Percentiles rank a stretch among this genome's conserved stretches.
Evolutionary conservation across 1,284 basidiomycete genomes (phyloP).

Genomic region (Apiotrichum domesticum): DNA sequence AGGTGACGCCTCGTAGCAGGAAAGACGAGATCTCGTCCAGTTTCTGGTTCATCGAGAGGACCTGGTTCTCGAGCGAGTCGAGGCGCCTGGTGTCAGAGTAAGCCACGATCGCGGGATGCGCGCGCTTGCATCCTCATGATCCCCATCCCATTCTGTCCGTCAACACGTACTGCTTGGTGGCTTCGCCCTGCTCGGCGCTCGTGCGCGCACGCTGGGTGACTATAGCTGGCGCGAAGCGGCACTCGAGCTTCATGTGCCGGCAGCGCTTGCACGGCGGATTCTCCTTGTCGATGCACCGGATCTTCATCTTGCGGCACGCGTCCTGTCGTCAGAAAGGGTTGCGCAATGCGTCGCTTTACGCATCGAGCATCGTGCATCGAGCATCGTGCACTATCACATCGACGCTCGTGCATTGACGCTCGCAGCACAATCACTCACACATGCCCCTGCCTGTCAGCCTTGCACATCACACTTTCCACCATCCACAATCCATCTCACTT

Average conservation of each 20-base stretch:
- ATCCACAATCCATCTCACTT: too few relatives aligned
- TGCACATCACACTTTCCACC: too few relatives aligned
- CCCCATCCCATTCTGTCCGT: not conserved
- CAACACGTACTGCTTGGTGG: not conserved
- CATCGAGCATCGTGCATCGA: too few relatives aligned
- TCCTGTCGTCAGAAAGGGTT: conserved; percentile 6
- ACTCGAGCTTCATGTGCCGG: conserved; percentile 17
- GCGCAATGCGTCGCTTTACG: too few relatives aligned
- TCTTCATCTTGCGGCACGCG: conserved; percentile 24
- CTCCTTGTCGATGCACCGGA: conserved; percentile 23
- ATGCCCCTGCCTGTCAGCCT: too few relatives aligned
- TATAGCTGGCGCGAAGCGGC: conserved; percentile 12
- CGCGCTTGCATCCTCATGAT: too few relatives aligned
- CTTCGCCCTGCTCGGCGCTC: not conserved
- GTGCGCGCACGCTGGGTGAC: not conserved
- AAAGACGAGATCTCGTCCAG: conserved; percentile 9
- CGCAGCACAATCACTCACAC: too few relatives aligned
- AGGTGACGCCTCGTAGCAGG: not conserved
- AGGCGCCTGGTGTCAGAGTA: conserved; percentile 1
- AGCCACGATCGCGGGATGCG: too few relatives aligned
- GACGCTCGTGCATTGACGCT: too few relatives aligned
- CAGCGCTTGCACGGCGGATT: conserved; percentile 24
- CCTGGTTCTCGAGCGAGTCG: conserved; percentile 9
- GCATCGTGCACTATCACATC: too few relatives aligned
- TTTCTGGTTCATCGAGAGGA: not conserved